A percentile compares a stretch with the other conserved stretches of the same genome.
Evolutionary conservation across 495 filamentous ascomycete species (phyloP).

Genomic region (Podospora didyma): DNA sequence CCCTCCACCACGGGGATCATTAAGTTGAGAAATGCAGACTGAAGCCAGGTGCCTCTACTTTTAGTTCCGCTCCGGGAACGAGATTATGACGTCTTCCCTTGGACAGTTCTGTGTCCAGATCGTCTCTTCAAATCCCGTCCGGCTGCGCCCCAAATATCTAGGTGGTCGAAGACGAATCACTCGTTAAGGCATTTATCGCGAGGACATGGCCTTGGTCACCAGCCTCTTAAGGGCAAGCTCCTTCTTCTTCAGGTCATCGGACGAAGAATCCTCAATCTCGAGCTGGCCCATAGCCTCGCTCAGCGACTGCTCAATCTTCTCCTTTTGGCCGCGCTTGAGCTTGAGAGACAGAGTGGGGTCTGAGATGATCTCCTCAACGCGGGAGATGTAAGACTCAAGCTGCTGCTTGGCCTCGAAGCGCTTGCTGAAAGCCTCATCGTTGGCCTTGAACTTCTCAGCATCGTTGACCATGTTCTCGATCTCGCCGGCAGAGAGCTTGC

Average conservation of each 20-base stretch:
- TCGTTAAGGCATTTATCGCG: conserved; percentile 57
- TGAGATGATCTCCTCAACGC: conserved; percentile 97
- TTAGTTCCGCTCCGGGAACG: conserved; percentile 24
- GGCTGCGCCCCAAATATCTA: conserved; percentile 27
- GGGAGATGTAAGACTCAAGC: conserved; percentile 97
- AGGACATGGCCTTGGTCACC: conserved; percentile 95
- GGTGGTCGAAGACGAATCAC: conserved; percentile 28
- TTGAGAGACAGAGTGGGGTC: conserved; percentile 95
- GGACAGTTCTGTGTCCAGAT: conserved; percentile 21
- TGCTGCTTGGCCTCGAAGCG: conserved; percentile 97
- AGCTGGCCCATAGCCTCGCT: conserved; percentile 49
- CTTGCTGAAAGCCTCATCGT: conserved; percentile 98
- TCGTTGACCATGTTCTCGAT: conserved; percentile 98
- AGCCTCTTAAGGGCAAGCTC: conserved; percentile 96
- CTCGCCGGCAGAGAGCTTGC: conserved; percentile 90
- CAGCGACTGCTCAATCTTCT: conserved; percentile 92
- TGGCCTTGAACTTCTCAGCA: conserved; percentile 97
- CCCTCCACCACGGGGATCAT: conserved; percentile 24
- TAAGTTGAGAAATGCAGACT: conserved; percentile 23
- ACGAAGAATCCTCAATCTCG: conserved; percentile 61
- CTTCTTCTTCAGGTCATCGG: conserved; percentile 99
- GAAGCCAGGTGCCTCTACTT: conserved; percentile 18
- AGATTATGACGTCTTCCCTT: conserved; percentile 32
- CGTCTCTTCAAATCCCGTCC: conserved; percentile 24
- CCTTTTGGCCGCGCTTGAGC: conserved; percentile 98